Evolutionary conservation across 768 basidiomycete genomes (phyloP).

Genomic region (Neoboletus subvelutipes): DNA sequence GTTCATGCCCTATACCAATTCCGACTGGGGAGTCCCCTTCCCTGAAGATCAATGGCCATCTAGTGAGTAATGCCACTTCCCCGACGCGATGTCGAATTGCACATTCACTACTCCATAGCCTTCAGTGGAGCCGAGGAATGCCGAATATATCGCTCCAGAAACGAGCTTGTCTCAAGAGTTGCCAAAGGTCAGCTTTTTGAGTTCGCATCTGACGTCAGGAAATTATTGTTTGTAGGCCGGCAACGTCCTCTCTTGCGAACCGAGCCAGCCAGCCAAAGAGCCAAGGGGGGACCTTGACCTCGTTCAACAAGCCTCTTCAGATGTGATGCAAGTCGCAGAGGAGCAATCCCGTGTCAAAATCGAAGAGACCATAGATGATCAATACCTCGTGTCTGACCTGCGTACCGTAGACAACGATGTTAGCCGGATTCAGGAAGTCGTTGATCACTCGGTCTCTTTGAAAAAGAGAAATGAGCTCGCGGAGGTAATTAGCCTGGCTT

Average conservation of each 20-base stretch:
- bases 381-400: not conserved
- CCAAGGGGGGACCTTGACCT: conserved; percentile 32
- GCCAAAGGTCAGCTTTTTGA: conserved; percentile 16
- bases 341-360: not conserved
- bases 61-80: conserved; percentile 10
- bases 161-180: not conserved
- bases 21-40: not conserved
- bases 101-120: conserved; percentile 2
- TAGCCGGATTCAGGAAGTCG: not conserved
- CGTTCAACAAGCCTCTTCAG: not conserved
- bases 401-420: not conserved
- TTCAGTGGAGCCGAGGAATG: not conserved
- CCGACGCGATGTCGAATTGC: not conserved
- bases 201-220: not conserved
- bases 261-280: conserved; percentile 24
- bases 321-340: not conserved
- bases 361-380: not conserved
- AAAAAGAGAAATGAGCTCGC: conserved; percentile 3
- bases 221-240: conserved; percentile 6
- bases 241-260: not conserved
- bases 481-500: conserved; percentile 11
- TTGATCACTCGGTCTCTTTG: conserved; percentile 1
- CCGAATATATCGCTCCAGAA: not conserved
- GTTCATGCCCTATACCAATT: not conserved
- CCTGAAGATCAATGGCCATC: not conserved